phyloP scores from a whole-genome alignment of 2,329 filamentous ascomycete genomes.

The Byssothecium circinans region DNA sequence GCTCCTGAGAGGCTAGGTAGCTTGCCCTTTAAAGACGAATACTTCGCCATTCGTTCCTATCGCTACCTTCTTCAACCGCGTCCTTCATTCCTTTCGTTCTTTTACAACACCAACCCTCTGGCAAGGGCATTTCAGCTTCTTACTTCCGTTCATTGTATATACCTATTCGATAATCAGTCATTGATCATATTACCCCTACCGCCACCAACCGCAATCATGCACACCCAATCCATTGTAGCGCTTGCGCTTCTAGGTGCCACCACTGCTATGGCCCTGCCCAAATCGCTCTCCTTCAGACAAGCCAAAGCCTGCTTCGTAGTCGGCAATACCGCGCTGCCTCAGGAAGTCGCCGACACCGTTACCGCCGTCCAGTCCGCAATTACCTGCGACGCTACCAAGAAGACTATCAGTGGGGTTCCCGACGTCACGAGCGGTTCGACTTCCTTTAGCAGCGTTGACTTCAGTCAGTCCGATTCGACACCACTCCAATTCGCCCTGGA shows the following conservation, averaged over 20 bases:
- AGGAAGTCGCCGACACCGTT: slow-evolving; percentile 52
- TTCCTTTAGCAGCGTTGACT: slow-evolving; percentile 60
- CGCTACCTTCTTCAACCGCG: background rate
- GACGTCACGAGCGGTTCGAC: slow-evolving; percentile 57
- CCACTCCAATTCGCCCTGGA: slow-evolving; percentile 59
- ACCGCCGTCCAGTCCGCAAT: slow-evolving; percentile 48
- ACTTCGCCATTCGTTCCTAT: background rate
- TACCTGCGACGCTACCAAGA: slow-evolving; percentile 53
- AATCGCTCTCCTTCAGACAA: slow-evolving; percentile 18
- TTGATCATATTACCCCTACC: background rate
- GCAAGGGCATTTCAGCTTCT: slow-evolving; percentile 1
- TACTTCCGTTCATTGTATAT: slow-evolving; percentile 3
- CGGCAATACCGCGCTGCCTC: slow-evolving; percentile 54
- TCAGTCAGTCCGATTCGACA: slow-evolving; percentile 51
- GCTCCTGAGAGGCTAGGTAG: background rate
- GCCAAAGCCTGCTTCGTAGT: slow-evolving; percentile 57
- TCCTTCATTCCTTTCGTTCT: background rate
- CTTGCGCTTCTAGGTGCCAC: slow-evolving; percentile 18
- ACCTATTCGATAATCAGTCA: background rate
- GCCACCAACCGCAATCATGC: slow-evolving; percentile 14
- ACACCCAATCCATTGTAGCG: slow-evolving; percentile 13
- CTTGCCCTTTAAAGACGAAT: background rate
- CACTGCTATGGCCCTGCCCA: slow-evolving; percentile 15
- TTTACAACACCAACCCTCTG: background rate
- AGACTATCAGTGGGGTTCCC: slow-evolving; percentile 57